Conservation (phyloP, 164 flowering plant genomes). For the Taxillus chinensis region DNA sequence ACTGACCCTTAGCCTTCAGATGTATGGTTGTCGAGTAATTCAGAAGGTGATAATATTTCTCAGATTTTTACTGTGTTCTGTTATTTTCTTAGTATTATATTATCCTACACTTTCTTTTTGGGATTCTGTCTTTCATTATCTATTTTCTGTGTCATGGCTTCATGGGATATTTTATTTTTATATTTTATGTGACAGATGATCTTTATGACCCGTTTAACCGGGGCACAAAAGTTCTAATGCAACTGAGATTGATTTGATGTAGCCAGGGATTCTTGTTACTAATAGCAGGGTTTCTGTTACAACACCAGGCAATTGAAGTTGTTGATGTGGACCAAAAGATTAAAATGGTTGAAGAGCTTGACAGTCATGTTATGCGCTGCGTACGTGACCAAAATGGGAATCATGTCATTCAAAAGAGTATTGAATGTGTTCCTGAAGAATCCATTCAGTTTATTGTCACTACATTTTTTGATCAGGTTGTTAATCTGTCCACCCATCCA, state of each 20-base stretch:
- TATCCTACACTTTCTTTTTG: neutral
- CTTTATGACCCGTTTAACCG: neutral
- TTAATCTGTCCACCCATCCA: slow-evolving; percentile 88
- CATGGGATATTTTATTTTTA: neutral
- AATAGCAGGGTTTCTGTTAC: neutral
- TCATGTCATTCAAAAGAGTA: slow-evolving; percentile 97
- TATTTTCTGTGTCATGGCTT: no score
- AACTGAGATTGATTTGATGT: slow-evolving; percentile 4
- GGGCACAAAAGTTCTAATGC: neutral
- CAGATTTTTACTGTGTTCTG: neutral
- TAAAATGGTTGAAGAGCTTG: slow-evolving; percentile 85
- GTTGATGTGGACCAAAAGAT: slow-evolving; percentile 93
- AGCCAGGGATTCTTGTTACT: neutral
- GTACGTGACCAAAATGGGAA: slow-evolving; percentile 99
- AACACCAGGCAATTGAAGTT: slow-evolving; percentile 87
- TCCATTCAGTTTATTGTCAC: slow-evolving; percentile 77
- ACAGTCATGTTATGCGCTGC: slow-evolving; percentile 88
- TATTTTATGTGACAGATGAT: neutral
- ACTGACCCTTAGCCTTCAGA: slow-evolving; percentile 72
- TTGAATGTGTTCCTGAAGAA: slow-evolving; percentile 93
- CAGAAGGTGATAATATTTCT: slow-evolving; percentile 52
- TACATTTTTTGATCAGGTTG: slow-evolving; percentile 83
- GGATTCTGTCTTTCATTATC: no score
- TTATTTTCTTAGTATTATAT: neutral
- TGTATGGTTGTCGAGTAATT: slow-evolving; percentile 89